Evolutionary conservation across 768 basidiomycete genomes (phyloP).

Genomic region (Trametes meyenii): DNA sequence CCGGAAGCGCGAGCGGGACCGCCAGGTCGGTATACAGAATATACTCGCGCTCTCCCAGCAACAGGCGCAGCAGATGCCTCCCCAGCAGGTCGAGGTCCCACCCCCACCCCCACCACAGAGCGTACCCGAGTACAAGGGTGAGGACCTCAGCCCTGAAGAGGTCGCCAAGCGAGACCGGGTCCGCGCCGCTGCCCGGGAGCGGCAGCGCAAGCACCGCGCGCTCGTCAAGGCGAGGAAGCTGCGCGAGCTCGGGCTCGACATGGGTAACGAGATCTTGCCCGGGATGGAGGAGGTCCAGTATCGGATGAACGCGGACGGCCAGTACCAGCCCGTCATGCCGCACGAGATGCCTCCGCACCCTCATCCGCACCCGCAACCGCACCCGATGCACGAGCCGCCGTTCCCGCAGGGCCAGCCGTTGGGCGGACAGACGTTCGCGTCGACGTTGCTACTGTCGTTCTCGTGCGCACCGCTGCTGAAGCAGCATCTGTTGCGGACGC

Average conservation of each 20-base stretch:
- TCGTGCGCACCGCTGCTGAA: conserved; percentile 75
- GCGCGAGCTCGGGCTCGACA: conserved; percentile 80
- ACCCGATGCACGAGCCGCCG: conserved; percentile 55
- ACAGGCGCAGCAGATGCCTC: conserved; percentile 29
- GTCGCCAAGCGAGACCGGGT: conserved; percentile 67
- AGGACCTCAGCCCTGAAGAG: conserved; percentile 57
- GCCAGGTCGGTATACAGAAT: conserved; percentile 40
- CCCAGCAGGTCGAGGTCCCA: conserved; percentile 24
- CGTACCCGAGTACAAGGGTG: conserved; percentile 25
- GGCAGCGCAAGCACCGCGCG: conserved; percentile 81
- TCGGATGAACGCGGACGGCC: conserved; percentile 50
- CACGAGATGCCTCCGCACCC: conserved; percentile 37
- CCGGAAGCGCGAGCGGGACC: conserved; percentile 75
- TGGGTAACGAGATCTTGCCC: conserved; percentile 72
- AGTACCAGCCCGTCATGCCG: conserved; percentile 40
- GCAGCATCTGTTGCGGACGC: conserved; percentile 69
- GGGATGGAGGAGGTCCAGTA: conserved; percentile 71
- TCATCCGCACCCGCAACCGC: conserved; percentile 39
- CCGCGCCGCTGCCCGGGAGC: conserved; percentile 74
- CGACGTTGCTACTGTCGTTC: conserved; percentile 74
- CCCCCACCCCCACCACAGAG: conserved; percentile 20
- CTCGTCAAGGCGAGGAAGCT: conserved; percentile 80
- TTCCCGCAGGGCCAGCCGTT: conserved; percentile 51
- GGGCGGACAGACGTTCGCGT: conserved; percentile 80
- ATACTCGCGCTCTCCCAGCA: conserved; percentile 30